These are phyloP conservation scores for Lathyrus sativus DNA, from an alignment of 306 rosid species.

Conservation along the genomic window DNA sequence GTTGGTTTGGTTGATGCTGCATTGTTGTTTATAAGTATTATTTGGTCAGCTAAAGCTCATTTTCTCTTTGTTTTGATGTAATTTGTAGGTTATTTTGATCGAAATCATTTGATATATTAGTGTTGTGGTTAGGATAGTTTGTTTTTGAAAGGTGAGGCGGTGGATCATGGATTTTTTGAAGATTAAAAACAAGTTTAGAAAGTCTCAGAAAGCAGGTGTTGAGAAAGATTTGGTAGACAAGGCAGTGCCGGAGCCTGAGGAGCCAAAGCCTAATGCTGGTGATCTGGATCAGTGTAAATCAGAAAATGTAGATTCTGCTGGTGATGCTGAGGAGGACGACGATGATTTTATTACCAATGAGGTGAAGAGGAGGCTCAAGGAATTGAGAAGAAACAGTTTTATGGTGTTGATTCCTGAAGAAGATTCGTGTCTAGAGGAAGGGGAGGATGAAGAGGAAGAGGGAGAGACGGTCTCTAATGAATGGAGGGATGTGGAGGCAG, in stretches of 20 bases:
- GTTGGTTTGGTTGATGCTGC: conserved; percentile 4
- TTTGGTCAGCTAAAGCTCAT: background rate
- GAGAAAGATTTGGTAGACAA: conserved; percentile 48
- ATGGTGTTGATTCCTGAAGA: conserved; percentile 98
- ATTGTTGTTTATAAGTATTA: background rate
- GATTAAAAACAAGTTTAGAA: conserved; percentile 60
- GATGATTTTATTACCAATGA: conserved; percentile 89
- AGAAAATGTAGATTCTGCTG: conserved; percentile 49
- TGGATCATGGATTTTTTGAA: conserved; percentile 69
- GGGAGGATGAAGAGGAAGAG: conserved; percentile 70
- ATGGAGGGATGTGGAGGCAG: conserved; percentile 98
- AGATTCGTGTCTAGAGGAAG: conserved; percentile 77
- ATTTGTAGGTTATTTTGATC: conserved; percentile 36
- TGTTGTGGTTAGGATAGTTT: conserved; percentile 10
- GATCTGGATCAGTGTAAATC: conserved; percentile 51
- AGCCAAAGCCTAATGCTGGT: conserved; percentile 48
- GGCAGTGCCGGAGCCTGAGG: conserved; percentile 53
- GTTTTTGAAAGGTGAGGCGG: conserved; percentile 30
- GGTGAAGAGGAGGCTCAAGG: conserved; percentile 91
- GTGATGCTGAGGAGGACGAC: conserved; percentile 78
- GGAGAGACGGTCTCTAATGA: conserved; percentile 61
- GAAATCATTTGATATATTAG: conserved; percentile 5
- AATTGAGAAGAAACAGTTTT: conserved; percentile 88
- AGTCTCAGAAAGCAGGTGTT: conserved; percentile 55
- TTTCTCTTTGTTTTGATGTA: conserved; percentile 35